Conservation (phyloP, 1,139 yeast species). For the Candida sanyaensis region DNA sequence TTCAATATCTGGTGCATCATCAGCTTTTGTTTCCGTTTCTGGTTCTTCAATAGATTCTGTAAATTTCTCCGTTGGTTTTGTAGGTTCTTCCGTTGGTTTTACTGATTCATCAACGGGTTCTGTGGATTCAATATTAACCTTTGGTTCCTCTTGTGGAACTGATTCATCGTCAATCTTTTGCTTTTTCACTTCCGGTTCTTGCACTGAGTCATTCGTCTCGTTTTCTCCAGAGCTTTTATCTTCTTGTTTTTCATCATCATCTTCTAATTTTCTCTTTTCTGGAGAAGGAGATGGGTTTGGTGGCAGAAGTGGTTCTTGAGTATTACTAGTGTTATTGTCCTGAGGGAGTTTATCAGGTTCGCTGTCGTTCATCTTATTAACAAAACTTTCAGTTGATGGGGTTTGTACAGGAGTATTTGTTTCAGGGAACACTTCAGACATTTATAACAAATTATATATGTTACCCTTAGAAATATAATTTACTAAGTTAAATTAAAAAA, state of each 20-base stretch:
- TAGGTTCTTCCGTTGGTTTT: background rate
- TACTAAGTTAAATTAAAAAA: too few relatives aligned
- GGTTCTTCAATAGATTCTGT: background rate
- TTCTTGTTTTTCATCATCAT: constrained; percentile 6
- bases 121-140: background rate
- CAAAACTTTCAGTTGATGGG: constrained; percentile 36
- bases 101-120: background rate
- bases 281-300: constrained; percentile 50
- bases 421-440: constrained; percentile 20
- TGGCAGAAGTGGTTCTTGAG: constrained; percentile 41
- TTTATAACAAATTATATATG: constrained; percentile 1
- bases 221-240: background rate
- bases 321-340: background rate
- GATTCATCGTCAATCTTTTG: constrained; percentile 5
- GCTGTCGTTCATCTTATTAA: constrained; percentile 8
- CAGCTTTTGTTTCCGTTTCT: background rate
- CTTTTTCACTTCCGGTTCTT: background rate
- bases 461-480: too few relatives aligned
- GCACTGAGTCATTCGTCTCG: background rate
- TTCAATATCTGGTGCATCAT: background rate
- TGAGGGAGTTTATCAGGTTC: constrained; percentile 5
- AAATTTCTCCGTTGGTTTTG: background rate
- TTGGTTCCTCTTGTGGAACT: background rate
- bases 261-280: constrained; percentile 35
- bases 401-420: constrained; percentile 46